Evolutionary conservation across 306 rosid species (phyloP).

Genomic region (Urtica urens): DNA sequence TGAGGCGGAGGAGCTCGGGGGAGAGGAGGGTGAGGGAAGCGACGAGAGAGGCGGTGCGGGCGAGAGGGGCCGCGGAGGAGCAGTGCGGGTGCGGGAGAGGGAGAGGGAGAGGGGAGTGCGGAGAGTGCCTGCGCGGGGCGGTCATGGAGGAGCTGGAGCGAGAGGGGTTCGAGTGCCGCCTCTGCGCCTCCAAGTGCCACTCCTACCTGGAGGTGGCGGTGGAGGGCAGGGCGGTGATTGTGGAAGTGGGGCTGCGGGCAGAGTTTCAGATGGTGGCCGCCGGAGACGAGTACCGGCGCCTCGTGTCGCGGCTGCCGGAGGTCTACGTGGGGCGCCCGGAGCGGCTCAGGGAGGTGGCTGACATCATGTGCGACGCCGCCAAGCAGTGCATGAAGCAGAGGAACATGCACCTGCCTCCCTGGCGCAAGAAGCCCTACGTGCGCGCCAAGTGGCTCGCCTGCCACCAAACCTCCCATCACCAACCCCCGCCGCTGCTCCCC

Average conservation of each 20-base stretch:
- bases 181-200: constrained; percentile 70
- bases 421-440: constrained; percentile 85
- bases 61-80: constrained; percentile 9
- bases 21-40: constrained; percentile 48
- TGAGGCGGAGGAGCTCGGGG: constrained; percentile 31
- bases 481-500: constrained; percentile 15
- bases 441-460: constrained; percentile 76
- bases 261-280: constrained; percentile 79
- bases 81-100: constrained; percentile 36
- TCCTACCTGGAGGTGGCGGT: constrained; percentile 46
- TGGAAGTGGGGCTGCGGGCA: constrained; percentile 49
- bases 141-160: constrained; percentile 37
- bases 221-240: constrained; percentile 45
- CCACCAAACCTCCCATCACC: constrained; percentile 29
- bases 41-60: constrained; percentile 38
- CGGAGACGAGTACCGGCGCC: constrained; percentile 43
- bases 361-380: constrained; percentile 64
- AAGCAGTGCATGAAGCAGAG: constrained; percentile 81
- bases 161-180: constrained; percentile 43
- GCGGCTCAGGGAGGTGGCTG: constrained; percentile 31
- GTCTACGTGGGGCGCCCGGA: constrained; percentile 65
- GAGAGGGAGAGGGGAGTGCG: constrained; percentile 33
- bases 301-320: constrained; percentile 48
- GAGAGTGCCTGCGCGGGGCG: constrained; percentile 49
- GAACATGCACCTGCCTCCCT: constrained; percentile 76